Base-by-base conservation (phyloP, 371 early-diverging fungal species). In the Mucor saturninus region DNA sequence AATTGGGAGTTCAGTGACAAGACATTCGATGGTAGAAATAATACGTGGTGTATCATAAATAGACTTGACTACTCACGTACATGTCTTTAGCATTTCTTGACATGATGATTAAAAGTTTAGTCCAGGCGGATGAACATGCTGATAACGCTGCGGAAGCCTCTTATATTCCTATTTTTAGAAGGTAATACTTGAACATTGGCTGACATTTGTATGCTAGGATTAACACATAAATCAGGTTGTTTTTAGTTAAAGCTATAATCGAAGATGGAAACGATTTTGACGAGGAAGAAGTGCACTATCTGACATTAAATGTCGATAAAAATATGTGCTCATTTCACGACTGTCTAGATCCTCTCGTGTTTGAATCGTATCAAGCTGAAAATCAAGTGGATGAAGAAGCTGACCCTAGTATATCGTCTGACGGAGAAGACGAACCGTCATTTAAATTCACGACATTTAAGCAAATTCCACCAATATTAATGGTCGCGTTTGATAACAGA, bases 281-380 rank as follows among this genome's bases (percentile, higher is more conserved):
- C 13, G 51, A 61, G 5, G 73, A 73, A 39, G 69, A 73, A 56
- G 59, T 69, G 2, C 57, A 66, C n/a, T 66, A 60, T 40, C 58
- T 73, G 15, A 67, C 64, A 13, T 38, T 80, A 28, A 64, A 61
- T 26, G 59, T 59, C 13, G 68, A 69, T 21, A 53, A 64, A 2
- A 52, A 56, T 10, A 54, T 60, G 48, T 48, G 58, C 15, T 72
- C 68, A 3, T 75, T 81, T 42, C 71, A 81, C 31, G 74, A 59
- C 13, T 77, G 79, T 31, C 67, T 81, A 5, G 77, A 73, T 35
- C 81, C 81, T 4, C 57, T 77, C 4, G 68, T 81, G 0, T 81
- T 67, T 50, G 77, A 76, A 54, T 58, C 56, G 1, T 60, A 69
- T 5, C 30, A 55, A 10, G 9, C 28, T 11, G 38, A 21, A 21